Evolutionary conservation across 768 basidiomycete species (phyloP).

Genomic region (Lactarius vividus): DNA sequence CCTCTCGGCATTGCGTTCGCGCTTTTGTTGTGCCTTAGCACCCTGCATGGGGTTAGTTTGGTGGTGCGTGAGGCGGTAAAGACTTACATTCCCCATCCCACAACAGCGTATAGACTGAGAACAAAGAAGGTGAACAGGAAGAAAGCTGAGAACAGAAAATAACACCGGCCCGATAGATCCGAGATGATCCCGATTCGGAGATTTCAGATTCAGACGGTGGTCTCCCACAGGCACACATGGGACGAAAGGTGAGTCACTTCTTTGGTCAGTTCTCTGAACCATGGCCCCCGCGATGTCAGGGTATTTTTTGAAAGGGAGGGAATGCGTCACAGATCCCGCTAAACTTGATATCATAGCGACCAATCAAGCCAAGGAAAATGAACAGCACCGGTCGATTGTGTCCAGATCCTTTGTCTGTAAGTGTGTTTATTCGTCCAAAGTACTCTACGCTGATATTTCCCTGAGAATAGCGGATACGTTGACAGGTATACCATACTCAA

Average conservation of each 20-base stretch:
- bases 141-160: constrained; percentile 7
- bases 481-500: constrained; percentile 38
- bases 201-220: neutral
- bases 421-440: constrained; percentile 31
- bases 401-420: constrained; percentile 70
- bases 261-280: neutral
- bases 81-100: constrained; percentile 49
- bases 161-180: constrained; percentile 1
- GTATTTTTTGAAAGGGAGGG: constrained; percentile 26
- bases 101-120: constrained; percentile 12
- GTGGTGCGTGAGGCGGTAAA: neutral
- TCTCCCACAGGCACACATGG: neutral
- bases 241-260: neutral
- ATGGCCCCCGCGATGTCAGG: constrained; percentile 26
- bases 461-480: constrained; percentile 45
- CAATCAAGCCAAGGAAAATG: constrained; percentile 51
- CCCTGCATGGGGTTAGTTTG: constrained; percentile 47
- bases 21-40: constrained; percentile 84
- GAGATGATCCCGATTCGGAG: neutral
- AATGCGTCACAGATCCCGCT: constrained; percentile 38
- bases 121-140: neutral
- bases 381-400: constrained; percentile 51
- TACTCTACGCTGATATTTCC: constrained; percentile 7
- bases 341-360: constrained; percentile 62
- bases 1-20: constrained; percentile 63